Evolutionary conservation across 2,329 filamentous ascomycete genomes (phyloP), one percentile per base, ranked within the genome.

Genomic region (Juglanconis oblonga): DNA sequence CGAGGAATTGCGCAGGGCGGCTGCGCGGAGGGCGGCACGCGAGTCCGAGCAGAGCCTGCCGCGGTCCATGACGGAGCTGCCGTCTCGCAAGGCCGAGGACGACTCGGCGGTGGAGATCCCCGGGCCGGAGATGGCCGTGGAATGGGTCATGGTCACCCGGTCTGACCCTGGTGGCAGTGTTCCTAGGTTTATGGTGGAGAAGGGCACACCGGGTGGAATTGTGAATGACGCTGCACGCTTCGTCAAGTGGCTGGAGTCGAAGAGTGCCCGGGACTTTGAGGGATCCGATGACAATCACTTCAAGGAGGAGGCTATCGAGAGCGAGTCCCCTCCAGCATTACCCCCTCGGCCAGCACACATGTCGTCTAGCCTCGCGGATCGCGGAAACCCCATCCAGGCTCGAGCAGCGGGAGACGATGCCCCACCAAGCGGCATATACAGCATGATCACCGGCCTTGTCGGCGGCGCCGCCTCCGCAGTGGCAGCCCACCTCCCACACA

Each of bases 101-200:
- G 52, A 52, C n/a, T 45, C 54, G n/a, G 52, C 36, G 3, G 24
- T 48, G 7, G 64, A 57, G 4, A 59, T 59, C 2, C 63, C 60
- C 1, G 65, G 64, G 4, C 70, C 66, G 1, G 70, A 76, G n/a
- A 77, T 73, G 33, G 74, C 78, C 32, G 71, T 97, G 1, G 92
- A 97, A 72, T 97, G 92, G 92, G 84, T 95, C 62, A 97, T 97
- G 92, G 86, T 96, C 17, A 96, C 92, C 1, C 82, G 92, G 52
- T 94, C 90, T 71, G 92, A 97, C 67, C 92, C 92, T 3, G 92
- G 92, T 10, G 92, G 92, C 55, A 94, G 87, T 61, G 92, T 97
- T 17, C 92, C 92, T 1, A 84, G 90, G 13, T 96, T 95, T 75
- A 87, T 97, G 82, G 91, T 96, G n/a, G 92, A 96, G 68, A 87